Conservation (phyloP, 2,329 filamentous ascomycete genomes). For the Hypomyces perniciosus region DNA sequence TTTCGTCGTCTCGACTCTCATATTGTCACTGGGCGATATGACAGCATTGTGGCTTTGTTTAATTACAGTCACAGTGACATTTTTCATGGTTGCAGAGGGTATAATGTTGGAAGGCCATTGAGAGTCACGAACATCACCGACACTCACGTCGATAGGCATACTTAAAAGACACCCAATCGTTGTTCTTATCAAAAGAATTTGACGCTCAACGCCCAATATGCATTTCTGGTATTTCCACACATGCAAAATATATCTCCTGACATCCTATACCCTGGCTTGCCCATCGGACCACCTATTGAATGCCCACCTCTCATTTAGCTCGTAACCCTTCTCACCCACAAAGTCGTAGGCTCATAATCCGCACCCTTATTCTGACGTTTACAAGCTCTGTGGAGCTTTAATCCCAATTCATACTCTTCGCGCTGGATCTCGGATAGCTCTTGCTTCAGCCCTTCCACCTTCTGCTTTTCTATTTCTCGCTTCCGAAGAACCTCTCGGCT, state of each 20-base stretch:
- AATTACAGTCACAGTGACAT: too few relatives aligned
- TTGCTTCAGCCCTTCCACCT: conserved; percentile 57
- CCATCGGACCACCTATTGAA: background rate
- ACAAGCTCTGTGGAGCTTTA: conserved; percentile 68
- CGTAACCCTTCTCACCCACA: conserved; percentile 77
- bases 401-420: conserved; percentile 72
- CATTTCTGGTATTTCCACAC: too few relatives aligned
- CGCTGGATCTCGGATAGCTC: conserved; percentile 68
- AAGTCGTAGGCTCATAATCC: conserved; percentile 57
- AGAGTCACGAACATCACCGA: too few relatives aligned
- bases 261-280: background rate
- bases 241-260: background rate
- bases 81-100: too few relatives aligned
- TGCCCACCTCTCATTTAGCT: conserved; percentile 34
- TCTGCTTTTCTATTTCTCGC: conserved; percentile 54
- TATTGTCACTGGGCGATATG: too few relatives aligned
- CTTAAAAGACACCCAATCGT: too few relatives aligned
- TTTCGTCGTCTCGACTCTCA: too few relatives aligned
- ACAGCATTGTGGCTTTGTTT: too few relatives aligned
- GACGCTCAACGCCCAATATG: too few relatives aligned
- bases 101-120: too few relatives aligned
- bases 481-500: conserved; percentile 56
- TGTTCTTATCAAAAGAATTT: too few relatives aligned
- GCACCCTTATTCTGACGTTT: conserved; percentile 66
- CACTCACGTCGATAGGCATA: too few relatives aligned